Evolutionary conservation across 1,139 yeast species (phyloP), one percentile per base, ranked within the genome.

Genomic region (Pichia sp.): DNA sequence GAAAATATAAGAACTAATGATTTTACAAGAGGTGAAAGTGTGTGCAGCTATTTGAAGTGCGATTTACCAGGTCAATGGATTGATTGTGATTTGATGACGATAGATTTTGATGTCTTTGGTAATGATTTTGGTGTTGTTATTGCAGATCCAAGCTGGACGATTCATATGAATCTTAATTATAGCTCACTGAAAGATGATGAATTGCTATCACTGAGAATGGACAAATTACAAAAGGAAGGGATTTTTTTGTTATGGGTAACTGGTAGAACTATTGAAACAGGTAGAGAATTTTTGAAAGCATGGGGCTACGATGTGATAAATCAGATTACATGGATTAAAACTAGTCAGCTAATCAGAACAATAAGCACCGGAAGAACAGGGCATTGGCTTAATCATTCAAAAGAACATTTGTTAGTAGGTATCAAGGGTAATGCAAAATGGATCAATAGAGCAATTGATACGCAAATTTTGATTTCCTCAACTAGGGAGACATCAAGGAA

Each of bases 321-420:
- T 60, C 97, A 88, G 61, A 64, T 90, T 53, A 77, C 90, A 27
- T 90, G 97, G 97, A 76, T 87, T 49, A 90, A 90, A 61, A 77
- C 94, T 9, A 90, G 90, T 61, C 97, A 90, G 60, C 66, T 90
- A 49, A 79, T 82, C 33, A 68, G 95, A 51, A 90, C 96, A 0
- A 88, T 90, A 43, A 92, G 94, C 49, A 90, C 97, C 0, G 97
- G 97, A 1, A 68, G 97, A 51, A 90, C 97, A 0, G 97, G 97
- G 0, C 97, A 90, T 61, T 90, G 97, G 97, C 69, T 90, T 42
- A 90, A 90, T 59, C 97, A 90, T 62, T 85, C 96, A 0, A 90
- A 90, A 56, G 97, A 90, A 62, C 97, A 90, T 60, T 68, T 87
- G 40, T 65, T 90, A 10, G 85, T 90, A 29, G 97, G 71, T 0